These are phyloP conservation scores for Podospora bellae-mahoneyi DNA, from an alignment of 495 filamentous ascomycete genomes.

Conservation along the genomic window DNA sequence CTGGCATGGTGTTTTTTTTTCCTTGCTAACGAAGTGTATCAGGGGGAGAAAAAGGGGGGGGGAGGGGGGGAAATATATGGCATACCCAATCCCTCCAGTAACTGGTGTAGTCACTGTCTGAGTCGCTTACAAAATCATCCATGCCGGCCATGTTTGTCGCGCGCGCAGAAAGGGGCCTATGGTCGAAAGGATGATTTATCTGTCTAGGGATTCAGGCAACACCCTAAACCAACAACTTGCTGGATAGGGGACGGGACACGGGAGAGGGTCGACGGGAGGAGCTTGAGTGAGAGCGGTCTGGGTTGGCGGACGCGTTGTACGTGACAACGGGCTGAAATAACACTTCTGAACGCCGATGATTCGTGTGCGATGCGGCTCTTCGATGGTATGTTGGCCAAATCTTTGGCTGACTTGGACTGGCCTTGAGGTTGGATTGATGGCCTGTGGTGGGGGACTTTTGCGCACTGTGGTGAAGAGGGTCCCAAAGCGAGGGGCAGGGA, in stretches of 20 bases:
- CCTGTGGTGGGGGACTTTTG: not conserved
- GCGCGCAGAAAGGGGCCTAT: not conserved
- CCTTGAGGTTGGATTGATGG: not conserved
- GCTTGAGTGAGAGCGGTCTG: not conserved
- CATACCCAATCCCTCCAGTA: conserved; percentile 99
- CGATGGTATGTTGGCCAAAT: not conserved
- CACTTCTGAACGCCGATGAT: not conserved
- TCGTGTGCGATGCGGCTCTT: not conserved
- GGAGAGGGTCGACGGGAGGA: not conserved
- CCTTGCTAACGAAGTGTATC: not conserved
- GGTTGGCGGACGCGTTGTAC: not conserved
- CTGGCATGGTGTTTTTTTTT: not conserved
- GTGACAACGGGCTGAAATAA: not conserved
- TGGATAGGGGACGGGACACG: not conserved
- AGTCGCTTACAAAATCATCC: conserved; percentile 97
- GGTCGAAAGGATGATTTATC: not conserved
- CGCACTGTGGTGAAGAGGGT: not conserved
- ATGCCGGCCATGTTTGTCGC: conserved; percentile 40
- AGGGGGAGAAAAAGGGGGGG: not conserved
- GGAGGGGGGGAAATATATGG: not conserved
- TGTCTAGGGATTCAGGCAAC: not conserved
- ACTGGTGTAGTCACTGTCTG: conserved; percentile 97
- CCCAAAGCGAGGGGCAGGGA: not conserved
- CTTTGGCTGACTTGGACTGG: not conserved
- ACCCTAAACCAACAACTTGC: not conserved